Percentiles rank a stretch among this genome's conserved stretches.
phyloP scores from a whole-genome alignment of 2,329 filamentous ascomycete species.

The Ceratocystis smalleyi region DNA sequence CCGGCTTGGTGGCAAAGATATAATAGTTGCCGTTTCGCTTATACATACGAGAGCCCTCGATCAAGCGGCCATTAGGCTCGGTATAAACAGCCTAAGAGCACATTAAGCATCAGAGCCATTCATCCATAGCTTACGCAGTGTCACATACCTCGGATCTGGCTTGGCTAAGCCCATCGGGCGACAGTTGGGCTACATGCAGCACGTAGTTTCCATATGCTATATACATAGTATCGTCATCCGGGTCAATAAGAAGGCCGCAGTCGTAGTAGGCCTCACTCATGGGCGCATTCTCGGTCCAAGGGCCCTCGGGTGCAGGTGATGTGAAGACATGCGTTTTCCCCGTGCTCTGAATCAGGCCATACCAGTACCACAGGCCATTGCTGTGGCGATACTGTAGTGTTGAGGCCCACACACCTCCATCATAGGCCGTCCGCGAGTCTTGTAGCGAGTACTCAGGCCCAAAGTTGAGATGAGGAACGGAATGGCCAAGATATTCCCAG shows the following conservation, averaged over 20 bases:
- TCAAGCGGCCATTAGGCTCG: conserved; percentile 19
- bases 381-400: conserved; percentile 13
- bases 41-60: conserved; percentile 29
- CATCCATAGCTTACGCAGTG: conserved; percentile 19
- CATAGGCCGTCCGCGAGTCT: conserved; percentile 16
- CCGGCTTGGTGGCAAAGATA: conserved; percentile 34
- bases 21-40: conserved; percentile 32
- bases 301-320: conserved; percentile 18
- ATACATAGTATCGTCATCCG: conserved; percentile 41
- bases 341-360: conserved; percentile 18
- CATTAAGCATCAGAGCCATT: conserved; percentile 19
- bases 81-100: conserved; percentile 18
- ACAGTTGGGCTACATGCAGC: conserved; percentile 35
- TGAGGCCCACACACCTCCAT: conserved; percentile 13
- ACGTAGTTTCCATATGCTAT: conserved; percentile 27
- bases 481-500: conserved; percentile 23
- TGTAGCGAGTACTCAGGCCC: conserved; percentile 6
- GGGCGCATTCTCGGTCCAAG: conserved; percentile 21
- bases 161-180: conserved; percentile 26
- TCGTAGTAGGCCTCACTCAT: conserved; percentile 33
- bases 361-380: conserved; percentile 17
- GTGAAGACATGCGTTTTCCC: conserved; percentile 21
- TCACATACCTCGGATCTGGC: conserved; percentile 22
- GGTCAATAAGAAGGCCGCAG: conserved; percentile 40
- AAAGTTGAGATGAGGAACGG: background rate